Conservation (phyloP, 148 eudicot genomes). For the Nepenthes mirabilis region DNA sequence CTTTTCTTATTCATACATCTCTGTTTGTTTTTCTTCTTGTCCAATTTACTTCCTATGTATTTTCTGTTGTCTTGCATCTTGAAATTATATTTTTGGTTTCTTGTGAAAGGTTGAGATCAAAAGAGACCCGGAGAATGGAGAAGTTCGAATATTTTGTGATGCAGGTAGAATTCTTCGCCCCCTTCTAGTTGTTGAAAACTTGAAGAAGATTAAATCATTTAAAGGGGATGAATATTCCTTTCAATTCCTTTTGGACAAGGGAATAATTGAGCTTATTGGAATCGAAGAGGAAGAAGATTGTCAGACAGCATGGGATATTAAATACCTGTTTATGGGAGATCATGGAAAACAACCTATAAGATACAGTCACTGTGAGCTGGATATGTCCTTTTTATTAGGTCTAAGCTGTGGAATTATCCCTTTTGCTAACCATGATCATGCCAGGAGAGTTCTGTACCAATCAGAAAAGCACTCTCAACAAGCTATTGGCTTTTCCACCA, state of each 20-base stretch:
- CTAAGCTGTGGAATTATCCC: slow-evolving; percentile 83
- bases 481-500: slow-evolving; percentile 74
- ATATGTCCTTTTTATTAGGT: slow-evolving; percentile 74
- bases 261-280: slow-evolving; percentile 76
- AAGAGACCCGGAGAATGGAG: slow-evolving; percentile 49
- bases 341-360: slow-evolving; percentile 26
- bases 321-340: slow-evolving; percentile 40
- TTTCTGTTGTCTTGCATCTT: neutral
- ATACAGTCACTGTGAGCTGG: slow-evolving; percentile 93
- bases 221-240: slow-evolving; percentile 57
- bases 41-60: neutral
- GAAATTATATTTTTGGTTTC: slow-evolving; percentile 1
- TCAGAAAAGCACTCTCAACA: slow-evolving; percentile 91
- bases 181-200: slow-evolving; percentile 65
- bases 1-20: neutral
- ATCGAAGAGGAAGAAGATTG: slow-evolving; percentile 95
- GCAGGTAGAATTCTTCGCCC: slow-evolving; percentile 91
- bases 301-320: slow-evolving; percentile 74
- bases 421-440: slow-evolving; percentile 91
- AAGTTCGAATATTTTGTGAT: slow-evolving; percentile 86
- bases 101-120: slow-evolving; percentile 65
- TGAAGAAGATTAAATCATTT: slow-evolving; percentile 41
- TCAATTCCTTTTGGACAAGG: slow-evolving; percentile 59
- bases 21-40: neutral
- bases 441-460: slow-evolving; percentile 82